Evolutionary conservation across 2,329 filamentous ascomycete genomes (phyloP).

Genomic region (Ceratocystis variospora): DNA sequence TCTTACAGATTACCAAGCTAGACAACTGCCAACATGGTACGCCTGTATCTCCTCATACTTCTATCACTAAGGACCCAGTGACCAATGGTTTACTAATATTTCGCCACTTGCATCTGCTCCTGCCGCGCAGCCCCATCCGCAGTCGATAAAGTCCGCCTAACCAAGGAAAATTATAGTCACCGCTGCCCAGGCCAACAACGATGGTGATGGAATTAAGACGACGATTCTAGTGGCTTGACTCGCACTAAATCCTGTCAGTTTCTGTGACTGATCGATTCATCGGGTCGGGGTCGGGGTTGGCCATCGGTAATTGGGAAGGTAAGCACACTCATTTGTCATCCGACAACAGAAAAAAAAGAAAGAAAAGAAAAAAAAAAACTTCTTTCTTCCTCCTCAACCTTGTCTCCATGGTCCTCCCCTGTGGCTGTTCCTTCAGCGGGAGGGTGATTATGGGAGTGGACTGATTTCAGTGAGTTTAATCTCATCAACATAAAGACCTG

Average conservation of each 20-base stretch:
- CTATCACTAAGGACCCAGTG: not conserved
- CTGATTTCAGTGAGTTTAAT: conserved; percentile 7
- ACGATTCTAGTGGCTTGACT: no score
- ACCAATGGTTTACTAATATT: not conserved
- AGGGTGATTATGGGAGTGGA: not conserved
- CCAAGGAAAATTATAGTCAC: not conserved
- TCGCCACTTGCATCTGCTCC: not conserved
- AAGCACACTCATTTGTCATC: no score
- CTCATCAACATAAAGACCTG: not conserved
- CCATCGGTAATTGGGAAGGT: no score
- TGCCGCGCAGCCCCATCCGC: not conserved
- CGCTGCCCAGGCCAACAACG: not conserved
- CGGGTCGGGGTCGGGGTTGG: no score
- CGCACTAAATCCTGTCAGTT: no score
- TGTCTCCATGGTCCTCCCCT: not conserved
- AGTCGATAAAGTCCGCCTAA: not conserved
- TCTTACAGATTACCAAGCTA: no score
- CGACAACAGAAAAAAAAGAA: not conserved
- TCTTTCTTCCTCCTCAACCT: not conserved
- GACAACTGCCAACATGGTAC: not conserved
- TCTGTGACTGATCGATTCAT: no score
- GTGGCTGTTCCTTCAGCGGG: not conserved
- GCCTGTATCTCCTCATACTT: not conserved
- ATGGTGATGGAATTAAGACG: no score
- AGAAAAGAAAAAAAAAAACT: not conserved